These are phyloP conservation scores for Diaporthe velutina DNA, from an alignment of 2,329 filamentous ascomycete genomes.

Conservation along the genomic window DNA sequence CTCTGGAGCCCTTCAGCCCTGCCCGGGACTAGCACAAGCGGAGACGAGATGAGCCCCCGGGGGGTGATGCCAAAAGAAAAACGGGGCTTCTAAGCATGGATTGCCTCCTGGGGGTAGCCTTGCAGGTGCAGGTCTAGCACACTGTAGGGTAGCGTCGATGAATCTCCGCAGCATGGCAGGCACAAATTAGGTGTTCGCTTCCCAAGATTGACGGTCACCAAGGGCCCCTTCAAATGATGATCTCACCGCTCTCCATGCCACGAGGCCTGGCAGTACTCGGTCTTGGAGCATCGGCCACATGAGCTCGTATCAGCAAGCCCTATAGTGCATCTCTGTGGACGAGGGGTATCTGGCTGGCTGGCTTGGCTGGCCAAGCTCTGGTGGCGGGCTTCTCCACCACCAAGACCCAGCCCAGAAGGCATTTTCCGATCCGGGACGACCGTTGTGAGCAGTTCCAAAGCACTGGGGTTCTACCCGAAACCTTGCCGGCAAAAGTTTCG, in stretches of 20 bases:
- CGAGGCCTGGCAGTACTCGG: conserved; percentile 1
- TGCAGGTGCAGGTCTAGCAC: conserved; percentile 32
- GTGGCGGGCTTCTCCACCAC: conserved; percentile 10
- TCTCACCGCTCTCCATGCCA: conserved; percentile 24
- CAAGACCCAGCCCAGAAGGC: conserved; percentile 17
- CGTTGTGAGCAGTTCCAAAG: conserved; percentile 17
- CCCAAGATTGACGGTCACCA: conserved; percentile 26
- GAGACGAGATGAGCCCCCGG: conserved; percentile 23
- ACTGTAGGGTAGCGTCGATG: conserved; percentile 21
- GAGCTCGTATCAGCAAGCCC: conserved; percentile 23
- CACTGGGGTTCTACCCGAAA: conserved; percentile 23
- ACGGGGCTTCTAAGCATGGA: conserved; percentile 18
- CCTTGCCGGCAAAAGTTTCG: conserved; percentile 28
- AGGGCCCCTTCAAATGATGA: conserved; percentile 6
- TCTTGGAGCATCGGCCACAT: neutral
- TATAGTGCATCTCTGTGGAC: neutral
- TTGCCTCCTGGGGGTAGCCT: conserved; percentile 24
- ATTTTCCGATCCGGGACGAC: conserved; percentile 19
- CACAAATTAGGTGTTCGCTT: conserved; percentile 33
- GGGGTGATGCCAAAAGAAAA: conserved; percentile 30
- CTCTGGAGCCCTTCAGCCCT: conserved; percentile 1
- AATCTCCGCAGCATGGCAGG: conserved; percentile 33
- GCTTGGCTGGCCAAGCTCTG: neutral
- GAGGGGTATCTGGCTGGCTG: neutral
- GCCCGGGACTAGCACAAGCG: conserved; percentile 23